These are phyloP conservation scores for Phialemonium atrogriseum DNA, from an alignment of 2,329 filamentous ascomycete genomes.

Conservation along the genomic window DNA sequence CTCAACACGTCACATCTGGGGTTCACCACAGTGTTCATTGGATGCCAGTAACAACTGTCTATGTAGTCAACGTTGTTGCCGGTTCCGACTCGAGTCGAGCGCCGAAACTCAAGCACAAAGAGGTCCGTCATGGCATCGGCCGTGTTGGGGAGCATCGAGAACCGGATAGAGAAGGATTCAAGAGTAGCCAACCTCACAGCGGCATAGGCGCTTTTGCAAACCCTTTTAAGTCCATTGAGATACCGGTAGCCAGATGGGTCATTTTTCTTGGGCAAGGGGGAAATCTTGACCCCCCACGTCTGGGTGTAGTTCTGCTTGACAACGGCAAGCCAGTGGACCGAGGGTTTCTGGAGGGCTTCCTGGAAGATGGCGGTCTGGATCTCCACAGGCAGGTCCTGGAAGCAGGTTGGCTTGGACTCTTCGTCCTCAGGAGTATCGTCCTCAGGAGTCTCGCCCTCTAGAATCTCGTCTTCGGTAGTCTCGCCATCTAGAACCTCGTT, in stretches of 20 bases:
- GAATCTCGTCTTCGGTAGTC: no score
- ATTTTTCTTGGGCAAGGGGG: background rate
- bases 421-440: no score
- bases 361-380: conserved; percentile 12
- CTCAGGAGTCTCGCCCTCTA: no score
- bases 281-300: background rate
- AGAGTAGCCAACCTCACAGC: conserved; percentile 1
- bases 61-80: no score
- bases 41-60: conserved; percentile 3
- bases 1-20: background rate
- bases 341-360: conserved; percentile 9
- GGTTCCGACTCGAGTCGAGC: background rate
- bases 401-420: no score
- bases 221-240: background rate
- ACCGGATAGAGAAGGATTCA: background rate
- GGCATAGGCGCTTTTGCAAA: background rate
- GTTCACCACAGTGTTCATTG: conserved; percentile 3
- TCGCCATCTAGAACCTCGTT: no score
- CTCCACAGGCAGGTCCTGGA: conserved; percentile 7
- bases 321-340: conserved; percentile 12
- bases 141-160: background rate
- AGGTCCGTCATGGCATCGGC: conserved; percentile 10
- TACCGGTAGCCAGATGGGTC: conserved; percentile 8
- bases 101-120: conserved; percentile 11
- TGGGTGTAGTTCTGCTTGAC: no score